Percentiles rank a stretch among this genome's conserved stretches.
Evolutionary conservation across 495 filamentous ascomycete genomes (phyloP).

Genomic region (Tricharina praecox): DNA sequence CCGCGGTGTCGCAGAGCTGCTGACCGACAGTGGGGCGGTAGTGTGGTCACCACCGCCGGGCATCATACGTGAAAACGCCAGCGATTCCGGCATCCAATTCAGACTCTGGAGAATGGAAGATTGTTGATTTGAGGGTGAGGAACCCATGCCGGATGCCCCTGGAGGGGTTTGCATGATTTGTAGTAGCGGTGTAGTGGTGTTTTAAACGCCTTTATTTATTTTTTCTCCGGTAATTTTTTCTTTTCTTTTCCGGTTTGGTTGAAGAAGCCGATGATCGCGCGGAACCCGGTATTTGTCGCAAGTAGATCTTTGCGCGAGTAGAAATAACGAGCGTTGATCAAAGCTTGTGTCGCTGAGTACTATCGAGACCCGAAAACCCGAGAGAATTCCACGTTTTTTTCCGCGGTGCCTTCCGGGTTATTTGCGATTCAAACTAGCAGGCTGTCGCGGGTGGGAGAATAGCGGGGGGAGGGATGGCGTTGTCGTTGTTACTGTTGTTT

Average conservation of each 20-base stretch:
- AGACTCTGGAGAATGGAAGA: conserved; percentile 16
- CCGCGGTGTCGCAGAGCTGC: conserved; percentile 4
- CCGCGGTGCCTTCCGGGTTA: neutral
- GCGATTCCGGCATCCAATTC: conserved; percentile 21
- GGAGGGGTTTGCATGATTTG: conserved; percentile 12
- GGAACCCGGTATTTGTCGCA: conserved; percentile 1
- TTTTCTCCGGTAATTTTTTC: too few relatives aligned
- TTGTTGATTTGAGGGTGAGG: conserved; percentile 14
- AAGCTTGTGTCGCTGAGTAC: conserved; percentile 1
- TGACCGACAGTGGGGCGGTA: conserved; percentile 24
- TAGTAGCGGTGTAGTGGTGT: neutral
- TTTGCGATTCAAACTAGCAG: conserved; percentile 1
- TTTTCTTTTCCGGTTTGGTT: neutral
- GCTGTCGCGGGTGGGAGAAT: too few relatives aligned
- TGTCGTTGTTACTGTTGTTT: neutral
- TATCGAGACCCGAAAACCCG: neutral
- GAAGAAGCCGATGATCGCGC: neutral
- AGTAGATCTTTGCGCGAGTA: conserved; percentile 3
- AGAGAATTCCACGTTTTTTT: conserved; percentile 1
- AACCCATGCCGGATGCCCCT: conserved; percentile 16
- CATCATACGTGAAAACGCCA: conserved; percentile 29
- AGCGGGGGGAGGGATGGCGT: neutral
- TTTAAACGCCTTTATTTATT: neutral
- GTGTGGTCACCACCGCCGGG: conserved; percentile 25
- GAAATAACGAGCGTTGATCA: conserved; percentile 2